phyloP scores from a whole-genome alignment of 495 filamentous ascomycete genomes.

The Xylaria castorea region DNA sequence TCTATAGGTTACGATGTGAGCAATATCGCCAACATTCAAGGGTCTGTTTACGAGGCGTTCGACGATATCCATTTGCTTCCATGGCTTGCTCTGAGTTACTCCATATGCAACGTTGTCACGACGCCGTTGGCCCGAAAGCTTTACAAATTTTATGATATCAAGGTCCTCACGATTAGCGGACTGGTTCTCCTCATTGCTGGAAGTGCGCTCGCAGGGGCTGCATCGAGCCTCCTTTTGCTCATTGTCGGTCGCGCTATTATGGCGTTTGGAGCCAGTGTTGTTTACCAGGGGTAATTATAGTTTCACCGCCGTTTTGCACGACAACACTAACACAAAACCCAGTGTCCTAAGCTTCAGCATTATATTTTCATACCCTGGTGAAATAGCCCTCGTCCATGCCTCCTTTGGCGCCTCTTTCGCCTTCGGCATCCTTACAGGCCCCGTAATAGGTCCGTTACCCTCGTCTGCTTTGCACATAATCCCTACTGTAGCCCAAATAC shows the following conservation, averaged over 20 bases:
- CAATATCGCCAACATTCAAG: conserved; percentile 28
- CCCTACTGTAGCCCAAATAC: background rate
- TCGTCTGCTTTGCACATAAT: background rate
- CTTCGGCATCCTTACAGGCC: conserved; percentile 59
- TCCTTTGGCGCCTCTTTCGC: conserved; percentile 53
- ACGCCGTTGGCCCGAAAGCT: conserved; percentile 50
- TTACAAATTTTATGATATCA: conserved; percentile 59
- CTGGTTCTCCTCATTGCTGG: conserved; percentile 59
- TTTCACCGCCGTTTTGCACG: background rate
- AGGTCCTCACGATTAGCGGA: conserved; percentile 56
- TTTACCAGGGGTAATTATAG: conserved; percentile 51
- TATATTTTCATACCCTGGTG: conserved; percentile 49
- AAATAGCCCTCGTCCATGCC: conserved; percentile 56
- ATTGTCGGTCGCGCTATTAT: conserved; percentile 56
- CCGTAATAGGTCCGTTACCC: conserved; percentile 57
- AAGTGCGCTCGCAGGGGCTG: conserved; percentile 59
- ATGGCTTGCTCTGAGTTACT: conserved; percentile 47
- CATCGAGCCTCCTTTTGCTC: conserved; percentile 56
- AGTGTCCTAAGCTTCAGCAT: conserved; percentile 51
- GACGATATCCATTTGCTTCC: conserved; percentile 34
- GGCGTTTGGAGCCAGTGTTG: conserved; percentile 51
- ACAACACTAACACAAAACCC: conserved; percentile 20
- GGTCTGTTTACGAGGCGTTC: conserved; percentile 31
- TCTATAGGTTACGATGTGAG: conserved; percentile 27
- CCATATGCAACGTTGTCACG: conserved; percentile 52